Base-by-base conservation (phyloP, 495 filamentous ascomycete species). In the Staphylotrichum longicolle region DNA sequence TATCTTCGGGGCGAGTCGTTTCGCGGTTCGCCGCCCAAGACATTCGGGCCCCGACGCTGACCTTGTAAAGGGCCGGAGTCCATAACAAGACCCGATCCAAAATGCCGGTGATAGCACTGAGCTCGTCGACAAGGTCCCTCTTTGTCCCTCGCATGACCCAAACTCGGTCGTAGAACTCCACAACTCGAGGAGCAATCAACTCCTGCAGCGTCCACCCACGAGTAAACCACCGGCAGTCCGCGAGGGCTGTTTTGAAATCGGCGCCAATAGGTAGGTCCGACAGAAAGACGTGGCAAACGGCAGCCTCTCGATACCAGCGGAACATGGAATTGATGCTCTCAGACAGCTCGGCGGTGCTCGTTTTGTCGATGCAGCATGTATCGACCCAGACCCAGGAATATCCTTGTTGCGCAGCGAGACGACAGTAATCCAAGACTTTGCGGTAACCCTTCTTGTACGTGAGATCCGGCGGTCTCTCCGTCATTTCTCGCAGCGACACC, bases 291-390 rank as follows among this genome's bases (percentile, higher is more conserved):
- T 48, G 27, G 20, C 45, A 48, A 5, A 30, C 14, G 20, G 45
- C 45, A 30, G 45, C 45, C 4, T 30, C n/a, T n/a, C 30, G n/a
- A 10, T 48, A 48, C n/a, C 20, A 48, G 45, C 45, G 45, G 45
- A 48, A 48, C 45, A 48, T 48, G 20, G 45, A 48, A n/a, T 48
- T 48, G 45, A 48, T 48, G 45, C n/a, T 30, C 45, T 48, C 45
- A 5, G 45, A 12, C 45, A 48, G 20, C 45, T 48, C 45, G 45
- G 45, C 45, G 45, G 3, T 8, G 20, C 14, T 48, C 45, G n/a
- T 48, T 10, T 48, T 48, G 45, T 48, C 45, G 45, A 48, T 48
- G 45, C 45, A 48, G 45, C 45, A 48, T 4, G 45, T 48, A 4
- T 48, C 45, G 20, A 48, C 12, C 45, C 45, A 48, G 20, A 14